Conservation (phyloP, 2,329 filamentous ascomycete species). For the Leptographium procerum region DNA sequence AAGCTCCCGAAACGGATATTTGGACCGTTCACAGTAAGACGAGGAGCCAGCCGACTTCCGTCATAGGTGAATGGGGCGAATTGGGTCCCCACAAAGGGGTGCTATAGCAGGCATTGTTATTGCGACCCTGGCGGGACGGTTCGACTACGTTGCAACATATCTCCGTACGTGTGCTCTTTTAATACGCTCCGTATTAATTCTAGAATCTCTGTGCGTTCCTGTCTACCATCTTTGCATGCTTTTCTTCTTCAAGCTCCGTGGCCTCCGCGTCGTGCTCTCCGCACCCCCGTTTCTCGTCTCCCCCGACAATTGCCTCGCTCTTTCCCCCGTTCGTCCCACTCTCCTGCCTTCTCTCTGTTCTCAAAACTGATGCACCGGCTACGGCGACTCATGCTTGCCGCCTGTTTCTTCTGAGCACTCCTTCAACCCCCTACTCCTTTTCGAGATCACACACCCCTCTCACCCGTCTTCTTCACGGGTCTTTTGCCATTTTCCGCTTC, state of each 20-base stretch:
- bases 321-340: not conserved
- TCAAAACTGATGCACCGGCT: not conserved
- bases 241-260: slow-evolving; percentile 1
- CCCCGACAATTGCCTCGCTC: not conserved
- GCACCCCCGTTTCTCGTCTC: not conserved
- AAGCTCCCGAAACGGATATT: not conserved
- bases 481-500: not conserved
- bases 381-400: not conserved
- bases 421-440: not conserved
- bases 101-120: not conserved
- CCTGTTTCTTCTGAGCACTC: not conserved
- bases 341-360: not conserved
- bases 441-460: not conserved
- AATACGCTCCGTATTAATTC: not conserved
- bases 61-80: not conserved
- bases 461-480: not conserved
- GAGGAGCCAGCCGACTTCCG: not conserved
- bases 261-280: not conserved
- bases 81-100: not conserved
- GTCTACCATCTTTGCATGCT: not conserved
- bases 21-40: not conserved
- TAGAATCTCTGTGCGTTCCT: not conserved
- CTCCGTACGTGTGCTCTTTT: not conserved
- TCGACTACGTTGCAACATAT: not conserved
- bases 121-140: not conserved